Base-by-base conservation (phyloP, 73 alveolate genomes). In the Paramecium pentaurelia region DNA sequence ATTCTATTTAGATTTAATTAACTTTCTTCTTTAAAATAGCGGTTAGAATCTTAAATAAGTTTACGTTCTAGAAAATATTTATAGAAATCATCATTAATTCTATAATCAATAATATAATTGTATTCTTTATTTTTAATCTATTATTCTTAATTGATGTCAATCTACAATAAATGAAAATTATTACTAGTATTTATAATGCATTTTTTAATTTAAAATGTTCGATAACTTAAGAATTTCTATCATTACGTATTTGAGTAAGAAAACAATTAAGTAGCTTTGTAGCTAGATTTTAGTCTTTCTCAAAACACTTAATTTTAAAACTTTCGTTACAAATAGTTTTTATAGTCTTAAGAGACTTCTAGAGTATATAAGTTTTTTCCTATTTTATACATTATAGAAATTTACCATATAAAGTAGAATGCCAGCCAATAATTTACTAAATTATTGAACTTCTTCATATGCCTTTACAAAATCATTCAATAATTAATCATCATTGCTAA, bases 101-200 rank as follows among this genome's bases (percentile, higher is more conserved):
- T 38, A 10, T 75, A 75, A 0, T 75, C 88, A n/a, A 64, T 18
- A n/a, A 40, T 75, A n/a, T 7, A 14, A 9, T n/a, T 4, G 32
- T 54, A 54, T 4, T 54, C 70, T 1, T 54, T 54, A 14, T 36
- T 36, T 42, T 75, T 75, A 38, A 75, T 38, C 34, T 16, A 11
- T 25, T 36, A 9, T 20, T 75, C 60, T 75, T 75, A 28, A 42
- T 75, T 75, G 20, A 75, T 3, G 16, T 75, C 88, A 36, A 75
- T 75, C 84, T 64, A 64, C 2, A 34, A 8, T 64, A 12, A 6
- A 64, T 18, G 10, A 28, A 25, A 64, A 64, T 64, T 2, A 3
- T 27, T 64, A 64, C 47, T 75, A 75, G 60, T 75, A 75, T 75
- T 75, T 75, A 38, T 75, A 75, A 75, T 42, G 88, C 88, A n/a